Conservation (phyloP, 352 stramenopile species). For the Globisporangium alternatum region DNA sequence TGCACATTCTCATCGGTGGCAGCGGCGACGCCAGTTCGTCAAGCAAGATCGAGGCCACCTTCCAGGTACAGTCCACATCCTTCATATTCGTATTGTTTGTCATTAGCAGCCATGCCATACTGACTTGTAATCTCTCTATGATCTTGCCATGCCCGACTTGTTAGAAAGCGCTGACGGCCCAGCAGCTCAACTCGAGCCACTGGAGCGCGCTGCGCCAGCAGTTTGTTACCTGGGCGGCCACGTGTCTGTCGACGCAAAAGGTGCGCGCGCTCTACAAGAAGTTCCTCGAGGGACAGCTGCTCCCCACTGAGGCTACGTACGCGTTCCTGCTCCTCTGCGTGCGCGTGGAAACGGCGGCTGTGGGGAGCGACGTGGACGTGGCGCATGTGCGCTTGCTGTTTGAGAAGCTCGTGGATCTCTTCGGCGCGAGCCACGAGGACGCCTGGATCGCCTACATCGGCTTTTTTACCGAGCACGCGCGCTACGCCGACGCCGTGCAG, state of each 20-base stretch:
- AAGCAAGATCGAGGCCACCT: constrained; percentile 40
- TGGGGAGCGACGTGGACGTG: constrained; percentile 28
- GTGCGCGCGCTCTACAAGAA: constrained; percentile 58
- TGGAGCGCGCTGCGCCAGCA: constrained; percentile 64
- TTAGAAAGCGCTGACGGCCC: constrained; percentile 42
- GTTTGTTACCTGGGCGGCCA: constrained; percentile 59
- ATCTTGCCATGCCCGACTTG: neutral
- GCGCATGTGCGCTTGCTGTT: constrained; percentile 61
- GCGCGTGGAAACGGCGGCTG: constrained; percentile 57
- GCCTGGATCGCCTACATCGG: constrained; percentile 75
- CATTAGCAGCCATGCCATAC: neutral
- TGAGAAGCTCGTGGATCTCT: constrained; percentile 83
- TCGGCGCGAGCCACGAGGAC: constrained; percentile 50
- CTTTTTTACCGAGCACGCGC: constrained; percentile 42
- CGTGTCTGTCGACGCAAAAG: constrained; percentile 28
- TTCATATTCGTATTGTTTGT: neutral
- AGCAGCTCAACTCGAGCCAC: constrained; percentile 41
- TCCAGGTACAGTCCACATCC: constrained; percentile 27
- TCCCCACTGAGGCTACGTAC: constrained; percentile 56
- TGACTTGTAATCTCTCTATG: neutral
- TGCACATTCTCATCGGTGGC: constrained; percentile 52
- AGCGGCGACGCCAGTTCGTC: constrained; percentile 10
- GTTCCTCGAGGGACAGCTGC: constrained; percentile 69
- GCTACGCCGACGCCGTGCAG: constrained; percentile 54
- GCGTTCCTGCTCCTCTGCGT: constrained; percentile 69